Conservation (phyloP, 129 eudicot genomes). For the Escallonia rubra region DNA sequence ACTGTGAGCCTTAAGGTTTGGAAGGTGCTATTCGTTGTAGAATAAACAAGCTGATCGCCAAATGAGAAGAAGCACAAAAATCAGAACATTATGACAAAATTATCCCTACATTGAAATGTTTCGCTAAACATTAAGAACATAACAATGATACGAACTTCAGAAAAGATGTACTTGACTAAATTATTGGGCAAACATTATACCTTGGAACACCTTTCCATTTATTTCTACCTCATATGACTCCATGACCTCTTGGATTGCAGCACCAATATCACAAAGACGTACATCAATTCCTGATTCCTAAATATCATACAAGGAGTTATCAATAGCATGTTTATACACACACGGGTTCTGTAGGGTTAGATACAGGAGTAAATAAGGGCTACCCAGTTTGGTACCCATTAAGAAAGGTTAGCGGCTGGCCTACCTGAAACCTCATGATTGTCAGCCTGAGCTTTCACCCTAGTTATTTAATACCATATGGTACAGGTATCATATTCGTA, state of each 20-base stretch:
- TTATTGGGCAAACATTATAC: constrained; percentile 19
- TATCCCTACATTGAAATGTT: too few species aligned
- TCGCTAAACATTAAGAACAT: too few species aligned
- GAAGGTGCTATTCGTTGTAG: too few species aligned
- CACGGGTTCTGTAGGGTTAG: not conserved
- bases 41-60: too few species aligned
- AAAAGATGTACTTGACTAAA: too few species aligned
- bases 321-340: not conserved
- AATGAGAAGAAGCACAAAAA: too few species aligned
- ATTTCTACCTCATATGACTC: constrained; percentile 99
- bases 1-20: too few species aligned
- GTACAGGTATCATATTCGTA: not conserved
- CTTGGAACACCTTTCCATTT: constrained; percentile 95
- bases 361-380: not conserved
- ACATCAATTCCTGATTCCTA: constrained; percentile 99
- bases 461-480: not conserved
- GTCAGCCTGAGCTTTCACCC: not conserved
- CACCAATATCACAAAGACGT: constrained; percentile 93
- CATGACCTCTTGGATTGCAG: constrained; percentile 99
- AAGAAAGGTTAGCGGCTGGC: too few species aligned
- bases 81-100: too few species aligned
- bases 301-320: constrained; percentile 11
- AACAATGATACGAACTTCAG: too few species aligned
- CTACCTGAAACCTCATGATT: too few species aligned
- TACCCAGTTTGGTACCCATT: not conserved